Evolutionary conservation across 73 alveolate species (phyloP).

Genomic region (Paramecium caudatum): DNA sequence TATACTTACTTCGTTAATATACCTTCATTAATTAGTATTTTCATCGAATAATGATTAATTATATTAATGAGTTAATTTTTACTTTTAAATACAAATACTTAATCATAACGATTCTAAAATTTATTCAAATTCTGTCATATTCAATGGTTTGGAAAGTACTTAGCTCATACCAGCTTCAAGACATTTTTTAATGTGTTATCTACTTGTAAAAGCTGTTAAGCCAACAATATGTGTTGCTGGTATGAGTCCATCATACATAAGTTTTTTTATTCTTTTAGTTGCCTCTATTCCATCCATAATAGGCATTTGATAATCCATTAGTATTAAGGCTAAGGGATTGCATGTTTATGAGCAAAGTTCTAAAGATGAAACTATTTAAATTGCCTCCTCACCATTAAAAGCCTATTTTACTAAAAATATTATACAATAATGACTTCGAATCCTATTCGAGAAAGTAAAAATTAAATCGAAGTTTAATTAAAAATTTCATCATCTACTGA

Average conservation of each 20-base stretch:
- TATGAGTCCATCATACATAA: background rate
- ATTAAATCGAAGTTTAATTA: slow-evolving; percentile 39
- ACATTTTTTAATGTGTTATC: background rate
- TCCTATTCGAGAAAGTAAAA: background rate
- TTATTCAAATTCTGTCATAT: no score
- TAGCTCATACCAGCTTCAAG: slow-evolving; percentile 15
- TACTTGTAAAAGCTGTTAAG: slow-evolving; percentile 64
- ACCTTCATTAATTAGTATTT: no score
- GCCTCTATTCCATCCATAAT: slow-evolving; percentile 42
- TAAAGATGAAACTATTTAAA: background rate
- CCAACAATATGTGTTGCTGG: slow-evolving; percentile 14
- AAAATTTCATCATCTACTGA: slow-evolving; percentile 67
- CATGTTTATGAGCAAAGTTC: slow-evolving; percentile 6
- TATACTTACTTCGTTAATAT: no score
- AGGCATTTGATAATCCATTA: slow-evolving; percentile 66
- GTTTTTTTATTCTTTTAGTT: background rate
- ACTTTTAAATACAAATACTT: no score
- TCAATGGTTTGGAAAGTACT: slow-evolving; percentile 50
- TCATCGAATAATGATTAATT: no score
- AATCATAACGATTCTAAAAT: no score
- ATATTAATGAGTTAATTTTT: no score
- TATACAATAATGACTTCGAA: slow-evolving; percentile 18
- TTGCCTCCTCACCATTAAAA: slow-evolving; percentile 23
- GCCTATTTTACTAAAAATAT: background rate
- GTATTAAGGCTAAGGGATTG: background rate